Base-by-base conservation (phyloP, 2,329 filamentous ascomycete genomes). In the Ophiosphaerella korrae region DNA sequence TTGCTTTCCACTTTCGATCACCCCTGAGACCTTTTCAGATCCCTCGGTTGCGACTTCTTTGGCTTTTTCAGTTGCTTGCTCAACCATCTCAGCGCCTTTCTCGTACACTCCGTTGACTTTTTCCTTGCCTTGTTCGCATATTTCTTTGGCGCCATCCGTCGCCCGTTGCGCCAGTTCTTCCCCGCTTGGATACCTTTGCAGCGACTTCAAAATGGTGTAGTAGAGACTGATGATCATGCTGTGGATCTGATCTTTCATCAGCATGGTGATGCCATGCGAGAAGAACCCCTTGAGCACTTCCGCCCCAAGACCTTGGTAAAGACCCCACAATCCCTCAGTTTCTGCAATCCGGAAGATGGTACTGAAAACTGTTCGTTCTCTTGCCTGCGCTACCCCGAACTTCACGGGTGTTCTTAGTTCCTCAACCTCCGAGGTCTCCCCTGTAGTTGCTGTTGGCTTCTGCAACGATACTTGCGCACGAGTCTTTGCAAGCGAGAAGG, bases 231-330 rank as follows among this genome's bases (percentile, higher is more conserved):
- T 83, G 48, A 96, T 84, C 13, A 87, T 72, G 24, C 83, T 80
- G 69, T 96, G 89, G 7, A 94, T 83, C 5, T 83, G 76, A 48
- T 93, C 89, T 74, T 96, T 96, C 51, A 89, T 85, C 46, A 93
- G 77, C 89, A 96, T 96, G 1, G 91, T 93, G 44, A 92, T 82
- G 0, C 92, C 92, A 64, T 96, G 91, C 18, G 85, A 87, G 64
- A 96, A 87, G 75, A 96, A 95, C 0, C 89, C 88, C 64, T 92
- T 92, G 7, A 92, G 73, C 3, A 96, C 80, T 73, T 95, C 90
- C 4, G 86, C 89, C 12, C 80, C 81, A 0, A 96, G 77, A 5
- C 91, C 92, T 42, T 88, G 84, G 67, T 95, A 96, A 7, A 96
- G 75, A 0, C 86, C 88, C 3, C 70, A 68, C 0, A 87, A 53